Evolutionary conservation across 306 rosid species (phyloP).

Genomic region (Pterocarpus santalinus): DNA sequence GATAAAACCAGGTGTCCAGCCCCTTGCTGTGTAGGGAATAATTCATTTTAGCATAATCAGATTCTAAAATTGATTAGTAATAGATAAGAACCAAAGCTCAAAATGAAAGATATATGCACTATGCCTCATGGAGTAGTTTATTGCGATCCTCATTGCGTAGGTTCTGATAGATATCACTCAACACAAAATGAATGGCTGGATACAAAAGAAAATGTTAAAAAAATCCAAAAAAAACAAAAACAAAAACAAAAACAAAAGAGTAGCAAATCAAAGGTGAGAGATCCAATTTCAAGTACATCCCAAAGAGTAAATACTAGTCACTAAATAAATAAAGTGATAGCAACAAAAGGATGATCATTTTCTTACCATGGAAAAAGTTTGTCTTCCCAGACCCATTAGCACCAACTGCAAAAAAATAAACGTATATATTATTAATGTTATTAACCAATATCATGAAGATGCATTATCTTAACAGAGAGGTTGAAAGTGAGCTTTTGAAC

Average conservation of each 20-base stretch:
- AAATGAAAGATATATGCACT: slow-evolving; percentile 28
- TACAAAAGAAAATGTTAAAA: slow-evolving; percentile 26
- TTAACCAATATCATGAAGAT: slow-evolving; percentile 6
- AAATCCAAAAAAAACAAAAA: background rate
- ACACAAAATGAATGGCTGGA: slow-evolving; percentile 90
- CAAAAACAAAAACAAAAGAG: background rate
- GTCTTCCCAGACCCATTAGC: slow-evolving; percentile 99
- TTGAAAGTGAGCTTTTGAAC: too few species aligned
- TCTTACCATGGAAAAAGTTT: slow-evolving; percentile 93
- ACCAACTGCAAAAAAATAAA: slow-evolving; percentile 72
- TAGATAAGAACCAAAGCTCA: slow-evolving; percentile 15
- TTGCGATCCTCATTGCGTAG: slow-evolving; percentile 88
- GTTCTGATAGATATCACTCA: slow-evolving; percentile 91
- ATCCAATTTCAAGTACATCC: slow-evolving; percentile 31
- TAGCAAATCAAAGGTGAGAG: slow-evolving; percentile 28
- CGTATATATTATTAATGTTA: slow-evolving; percentile 2
- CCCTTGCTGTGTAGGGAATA: slow-evolving; percentile 75
- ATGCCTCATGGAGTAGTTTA: slow-evolving; percentile 83
- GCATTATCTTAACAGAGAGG: background rate
- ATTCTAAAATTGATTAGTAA: slow-evolving; percentile 31
- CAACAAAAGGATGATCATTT: slow-evolving; percentile 4
- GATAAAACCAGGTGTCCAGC: slow-evolving; percentile 92
- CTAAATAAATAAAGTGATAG: slow-evolving; percentile 5
- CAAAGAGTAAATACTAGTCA: slow-evolving; percentile 31
- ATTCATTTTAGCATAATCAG: slow-evolving; percentile 24